Conservation (phyloP, 495 filamentous ascomycete species). For the Wilcoxina mikolae region DNA sequence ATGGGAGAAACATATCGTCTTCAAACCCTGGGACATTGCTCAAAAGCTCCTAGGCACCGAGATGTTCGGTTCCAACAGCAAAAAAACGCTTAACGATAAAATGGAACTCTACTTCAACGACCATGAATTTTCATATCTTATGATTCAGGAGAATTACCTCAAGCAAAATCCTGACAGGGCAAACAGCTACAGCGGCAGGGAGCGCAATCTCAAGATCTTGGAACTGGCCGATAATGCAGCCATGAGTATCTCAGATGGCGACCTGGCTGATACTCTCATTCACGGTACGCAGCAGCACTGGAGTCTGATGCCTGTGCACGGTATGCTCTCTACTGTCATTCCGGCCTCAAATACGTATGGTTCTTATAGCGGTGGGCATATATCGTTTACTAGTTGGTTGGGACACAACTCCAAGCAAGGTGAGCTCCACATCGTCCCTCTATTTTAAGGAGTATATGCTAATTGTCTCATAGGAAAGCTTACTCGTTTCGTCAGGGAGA, state of each 20-base stretch:
- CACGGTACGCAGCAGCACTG: constrained; percentile 96
- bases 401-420: constrained; percentile 86
- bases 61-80: constrained; percentile 68
- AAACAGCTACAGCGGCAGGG: constrained; percentile 42
- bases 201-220: constrained; percentile 61
- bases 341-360: constrained; percentile 86
- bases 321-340: constrained; percentile 86
- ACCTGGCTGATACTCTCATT: constrained; percentile 94
- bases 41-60: constrained; percentile 78
- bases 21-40: constrained; percentile 97
- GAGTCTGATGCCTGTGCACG: constrained; percentile 94
- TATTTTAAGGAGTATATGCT: neutral
- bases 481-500: constrained; percentile 73
- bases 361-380: constrained; percentile 16
- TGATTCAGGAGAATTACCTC: constrained; percentile 98
- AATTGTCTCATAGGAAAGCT: constrained; percentile 46
- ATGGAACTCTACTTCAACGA: constrained; percentile 99
- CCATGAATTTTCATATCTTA: constrained; percentile 87
- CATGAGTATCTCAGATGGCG: constrained; percentile 90
- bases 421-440: constrained; percentile 24
- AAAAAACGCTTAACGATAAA: constrained; percentile 83
- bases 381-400: constrained; percentile 70
- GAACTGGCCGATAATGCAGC: constrained; percentile 78
- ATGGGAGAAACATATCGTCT: constrained; percentile 92
- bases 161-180: constrained; percentile 57